phyloP scores from a whole-genome alignment of 495 filamentous ascomycete species.

The Aspergillus cavernicola region DNA sequence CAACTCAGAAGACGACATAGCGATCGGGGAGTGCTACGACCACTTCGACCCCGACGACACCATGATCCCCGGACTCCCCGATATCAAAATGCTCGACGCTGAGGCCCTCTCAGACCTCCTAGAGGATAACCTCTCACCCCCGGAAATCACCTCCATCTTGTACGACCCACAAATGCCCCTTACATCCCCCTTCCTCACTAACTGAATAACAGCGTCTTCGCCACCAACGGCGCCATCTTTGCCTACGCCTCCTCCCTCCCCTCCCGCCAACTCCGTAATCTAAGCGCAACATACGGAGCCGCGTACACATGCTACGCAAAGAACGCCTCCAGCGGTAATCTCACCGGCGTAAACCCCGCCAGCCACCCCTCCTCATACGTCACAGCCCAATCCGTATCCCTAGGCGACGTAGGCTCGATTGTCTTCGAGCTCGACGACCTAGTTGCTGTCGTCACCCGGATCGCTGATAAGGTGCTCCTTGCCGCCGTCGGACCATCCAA shows the following conservation, averaged over 20 bases:
- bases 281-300: conserved; percentile 46
- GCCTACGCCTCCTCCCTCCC: conserved; percentile 43
- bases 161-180: conserved; percentile 24
- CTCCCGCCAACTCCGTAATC: conserved; percentile 41
- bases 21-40: conserved; percentile 12
- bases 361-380: conserved; percentile 47
- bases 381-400: conserved; percentile 43
- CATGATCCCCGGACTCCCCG: conserved; percentile 47
- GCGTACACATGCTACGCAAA: conserved; percentile 48
- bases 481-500: conserved; percentile 43
- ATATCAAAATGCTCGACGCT: conserved; percentile 48
- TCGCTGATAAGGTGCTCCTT: conserved; percentile 45
- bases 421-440: conserved; percentile 46
- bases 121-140: conserved; percentile 46
- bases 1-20: conserved; percentile 12
- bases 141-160: conserved; percentile 48
- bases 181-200: not conserved
- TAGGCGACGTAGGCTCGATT: conserved; percentile 49
- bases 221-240: conserved; percentile 47
- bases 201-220: conserved; percentile 27
- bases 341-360: conserved; percentile 46
- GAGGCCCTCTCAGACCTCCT: conserved; percentile 45
- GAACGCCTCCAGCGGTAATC: conserved; percentile 42
- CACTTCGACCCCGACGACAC: conserved; percentile 21
- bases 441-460: conserved; percentile 43